phyloP scores from a whole-genome alignment of 208 protist genomes.

The Crithidia expoeki region DNA sequence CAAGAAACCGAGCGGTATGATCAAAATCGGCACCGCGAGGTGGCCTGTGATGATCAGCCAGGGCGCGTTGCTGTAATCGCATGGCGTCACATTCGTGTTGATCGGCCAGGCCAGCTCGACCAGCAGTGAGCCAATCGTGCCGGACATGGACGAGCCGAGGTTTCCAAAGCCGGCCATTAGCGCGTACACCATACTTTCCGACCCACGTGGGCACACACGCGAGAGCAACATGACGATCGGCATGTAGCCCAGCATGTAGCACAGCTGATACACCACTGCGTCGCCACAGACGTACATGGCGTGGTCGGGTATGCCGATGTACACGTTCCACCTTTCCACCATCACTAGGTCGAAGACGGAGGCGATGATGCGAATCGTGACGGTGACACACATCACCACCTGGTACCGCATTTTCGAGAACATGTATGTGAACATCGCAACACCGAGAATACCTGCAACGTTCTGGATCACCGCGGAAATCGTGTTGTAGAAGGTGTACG shows the following conservation, averaged over 20 bases:
- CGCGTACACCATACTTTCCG: conserved; percentile 81
- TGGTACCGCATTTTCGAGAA: conserved; percentile 50
- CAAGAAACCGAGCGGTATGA: conserved; percentile 59
- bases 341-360: conserved; percentile 78
- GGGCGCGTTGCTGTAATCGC: conserved; percentile 73
- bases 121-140: conserved; percentile 51
- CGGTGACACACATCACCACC: conserved; percentile 58
- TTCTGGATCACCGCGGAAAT: conserved; percentile 37
- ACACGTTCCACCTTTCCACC: conserved; percentile 73
- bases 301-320: conserved; percentile 59
- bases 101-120: conserved; percentile 67
- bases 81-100: conserved; percentile 29
- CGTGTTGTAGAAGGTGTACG: conserved; percentile 64
- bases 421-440: conserved; percentile 38
- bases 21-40: conserved; percentile 53
- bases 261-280: conserved; percentile 62
- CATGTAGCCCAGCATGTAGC: conserved; percentile 76
- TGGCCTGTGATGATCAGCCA: conserved; percentile 68
- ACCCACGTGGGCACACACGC: conserved; percentile 75
- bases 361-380: conserved; percentile 44
- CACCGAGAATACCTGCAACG: conserved; percentile 39
- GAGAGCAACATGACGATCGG: conserved; percentile 78
- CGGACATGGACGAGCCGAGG: conserved; percentile 58
- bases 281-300: conserved; percentile 79
- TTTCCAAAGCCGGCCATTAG: conserved; percentile 83